A percentile compares a stretch with the other conserved stretches of the same genome.
phyloP scores from a whole-genome alignment of 805 yeast species.

The Ogataea naganishii region DNA sequence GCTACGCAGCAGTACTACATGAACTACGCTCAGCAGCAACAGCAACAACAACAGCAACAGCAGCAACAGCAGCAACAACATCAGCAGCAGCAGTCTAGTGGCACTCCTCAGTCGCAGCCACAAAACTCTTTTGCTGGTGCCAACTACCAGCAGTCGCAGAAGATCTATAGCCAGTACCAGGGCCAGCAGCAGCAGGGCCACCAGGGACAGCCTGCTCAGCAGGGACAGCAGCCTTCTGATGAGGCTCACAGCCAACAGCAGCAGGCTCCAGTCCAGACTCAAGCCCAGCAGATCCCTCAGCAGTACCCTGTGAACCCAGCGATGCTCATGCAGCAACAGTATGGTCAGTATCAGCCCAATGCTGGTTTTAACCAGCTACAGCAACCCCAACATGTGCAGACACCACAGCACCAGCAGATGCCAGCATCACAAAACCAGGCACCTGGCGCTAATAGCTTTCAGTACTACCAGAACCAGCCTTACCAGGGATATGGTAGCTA shows the following conservation, averaged over 20 bases:
- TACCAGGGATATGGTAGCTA: no score
- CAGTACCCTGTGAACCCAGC: constrained; percentile 5
- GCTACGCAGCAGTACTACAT: constrained; percentile 18
- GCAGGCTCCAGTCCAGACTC: constrained; percentile 7
- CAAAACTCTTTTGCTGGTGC: constrained; percentile 13
- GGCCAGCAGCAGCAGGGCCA: constrained; percentile 8
- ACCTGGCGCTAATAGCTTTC: no score
- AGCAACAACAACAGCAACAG: constrained; percentile 11
- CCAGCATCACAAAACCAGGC: constrained; percentile 1
- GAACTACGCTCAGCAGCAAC: constrained; percentile 18
- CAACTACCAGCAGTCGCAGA: constrained; percentile 12
- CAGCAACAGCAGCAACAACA: constrained; percentile 13
- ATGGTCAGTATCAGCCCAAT: constrained; percentile 15
- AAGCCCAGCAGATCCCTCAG: constrained; percentile 6
- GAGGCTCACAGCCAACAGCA: constrained; percentile 1
- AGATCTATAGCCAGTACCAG: constrained; percentile 20
- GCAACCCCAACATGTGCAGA: constrained; percentile 6
- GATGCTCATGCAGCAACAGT: constrained; percentile 15
- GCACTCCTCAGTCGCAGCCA: constrained; percentile 3
- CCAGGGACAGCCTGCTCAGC: constrained; percentile 9
- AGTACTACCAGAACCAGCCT: no score
- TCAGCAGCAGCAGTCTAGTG: constrained; percentile 9
- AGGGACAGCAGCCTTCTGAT: constrained; percentile 4
- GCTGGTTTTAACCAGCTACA: constrained; percentile 10
- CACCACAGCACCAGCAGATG: constrained; percentile 10